These are phyloP conservation scores for Orbilia ellipsospora DNA, from an alignment of 2,329 filamentous ascomycete genomes.

Conservation along the genomic window DNA sequence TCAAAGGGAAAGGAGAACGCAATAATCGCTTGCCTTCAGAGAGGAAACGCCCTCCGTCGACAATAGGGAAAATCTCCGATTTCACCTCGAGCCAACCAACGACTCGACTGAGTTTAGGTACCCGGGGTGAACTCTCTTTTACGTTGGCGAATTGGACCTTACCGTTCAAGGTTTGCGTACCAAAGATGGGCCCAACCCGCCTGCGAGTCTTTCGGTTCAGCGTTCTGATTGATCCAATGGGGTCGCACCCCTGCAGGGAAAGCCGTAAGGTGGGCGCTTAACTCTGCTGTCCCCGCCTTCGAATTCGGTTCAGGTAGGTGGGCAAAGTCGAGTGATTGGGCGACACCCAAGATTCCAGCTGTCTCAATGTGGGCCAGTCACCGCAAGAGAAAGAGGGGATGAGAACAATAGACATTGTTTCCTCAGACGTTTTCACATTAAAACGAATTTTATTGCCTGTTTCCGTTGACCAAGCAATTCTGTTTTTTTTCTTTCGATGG, in stretches of 20 bases:
- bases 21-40: constrained; percentile 32
- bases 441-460: background rate
- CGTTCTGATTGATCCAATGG: constrained; percentile 54
- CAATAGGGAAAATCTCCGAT: constrained; percentile 55
- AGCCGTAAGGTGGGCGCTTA: constrained; percentile 53
- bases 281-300: constrained; percentile 35
- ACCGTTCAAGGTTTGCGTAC: constrained; percentile 54
- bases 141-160: constrained; percentile 42
- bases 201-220: constrained; percentile 52
- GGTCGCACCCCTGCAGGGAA: constrained; percentile 31
- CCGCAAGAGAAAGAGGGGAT: constrained; percentile 23
- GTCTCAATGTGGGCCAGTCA: constrained; percentile 38
- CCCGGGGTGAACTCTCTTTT: background rate
- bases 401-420: constrained; percentile 45
- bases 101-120: constrained; percentile 10
- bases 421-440: constrained; percentile 5
- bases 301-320: constrained; percentile 40
- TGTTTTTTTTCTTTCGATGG: background rate
- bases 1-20: constrained; percentile 32
- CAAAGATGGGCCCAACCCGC: constrained; percentile 40
- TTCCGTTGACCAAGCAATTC: background rate
- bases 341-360: constrained; percentile 26
- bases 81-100: constrained; percentile 34
- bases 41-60: constrained; percentile 40
- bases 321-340: constrained; percentile 53